Percentiles rank a stretch among this genome's conserved stretches.
Evolutionary conservation across 495 filamentous ascomycete species (phyloP).

Genomic region (Echria macrotheca): DNA sequence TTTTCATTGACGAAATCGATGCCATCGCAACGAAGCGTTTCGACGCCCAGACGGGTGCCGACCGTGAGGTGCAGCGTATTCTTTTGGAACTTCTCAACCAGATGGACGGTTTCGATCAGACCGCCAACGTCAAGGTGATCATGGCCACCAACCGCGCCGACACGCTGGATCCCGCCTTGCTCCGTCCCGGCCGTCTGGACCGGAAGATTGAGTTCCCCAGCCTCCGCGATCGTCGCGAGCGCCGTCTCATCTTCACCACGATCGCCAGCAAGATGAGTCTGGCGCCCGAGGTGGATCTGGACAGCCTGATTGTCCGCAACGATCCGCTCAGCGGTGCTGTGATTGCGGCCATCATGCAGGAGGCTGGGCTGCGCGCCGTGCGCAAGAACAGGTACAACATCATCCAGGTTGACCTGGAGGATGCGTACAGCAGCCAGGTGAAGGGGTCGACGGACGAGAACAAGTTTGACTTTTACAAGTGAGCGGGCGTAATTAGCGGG

Average conservation of each 20-base stretch:
- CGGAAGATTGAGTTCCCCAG: constrained; percentile 97
- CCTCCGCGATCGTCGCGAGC: constrained; percentile 84
- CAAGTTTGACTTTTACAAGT: constrained; percentile 69
- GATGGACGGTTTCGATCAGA: constrained; percentile 99
- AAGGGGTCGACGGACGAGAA: constrained; percentile 79
- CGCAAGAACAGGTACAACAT: constrained; percentile 99
- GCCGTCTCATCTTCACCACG: constrained; percentile 91
- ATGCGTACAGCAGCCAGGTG: constrained; percentile 92
- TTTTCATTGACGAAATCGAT: constrained; percentile 99
- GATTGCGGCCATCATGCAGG: constrained; percentile 99
- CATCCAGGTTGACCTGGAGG: constrained; percentile 91
- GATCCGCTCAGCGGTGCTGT: constrained; percentile 92
- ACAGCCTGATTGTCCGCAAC: constrained; percentile 91
- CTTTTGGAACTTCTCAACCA: constrained; percentile 95
- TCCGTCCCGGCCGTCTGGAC: constrained; percentile 91
- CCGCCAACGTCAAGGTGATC: constrained; percentile 98
- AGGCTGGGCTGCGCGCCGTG: constrained; percentile 90
- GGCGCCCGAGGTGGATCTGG: constrained; percentile 91
- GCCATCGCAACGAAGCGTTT: constrained; percentile 99
- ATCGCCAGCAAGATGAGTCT: constrained; percentile 96
- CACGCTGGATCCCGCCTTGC: constrained; percentile 88
- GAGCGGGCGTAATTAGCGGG: constrained; percentile 7
- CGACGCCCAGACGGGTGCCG: constrained; percentile 94
- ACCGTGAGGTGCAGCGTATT: constrained; percentile 97
- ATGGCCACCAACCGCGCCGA: constrained; percentile 99